These are phyloP conservation scores for Dictyostelium citrinum DNA, from an alignment of 78 protist genomes.

Conservation along the genomic window DNA sequence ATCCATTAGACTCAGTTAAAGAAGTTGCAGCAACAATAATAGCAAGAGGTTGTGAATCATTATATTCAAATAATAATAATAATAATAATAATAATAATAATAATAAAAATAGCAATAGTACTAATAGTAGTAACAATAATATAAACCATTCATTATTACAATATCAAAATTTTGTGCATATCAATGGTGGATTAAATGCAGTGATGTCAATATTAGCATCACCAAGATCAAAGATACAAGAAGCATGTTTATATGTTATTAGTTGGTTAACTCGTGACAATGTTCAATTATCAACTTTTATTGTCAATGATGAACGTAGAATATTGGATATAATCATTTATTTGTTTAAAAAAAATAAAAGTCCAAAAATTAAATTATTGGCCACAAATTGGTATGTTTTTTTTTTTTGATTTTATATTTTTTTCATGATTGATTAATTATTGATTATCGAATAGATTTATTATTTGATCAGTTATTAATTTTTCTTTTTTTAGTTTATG, in stretches of 20 bases:
- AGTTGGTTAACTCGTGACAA: conserved; percentile 54
- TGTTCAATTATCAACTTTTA: not conserved
- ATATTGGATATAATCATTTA: conserved; percentile 14
- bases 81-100: not conserved
- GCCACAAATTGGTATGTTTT: conserved; percentile 35
- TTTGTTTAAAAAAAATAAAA: conserved; percentile 5
- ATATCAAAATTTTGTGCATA: conserved; percentile 42
- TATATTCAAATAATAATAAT: not conserved
- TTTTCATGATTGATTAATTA: too few species aligned
- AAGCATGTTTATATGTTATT: conserved; percentile 40
- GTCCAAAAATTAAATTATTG: conserved; percentile 45
- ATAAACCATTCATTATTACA: conserved; percentile 6
- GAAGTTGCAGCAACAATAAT: conserved; percentile 46
- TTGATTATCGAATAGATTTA: too few species aligned
- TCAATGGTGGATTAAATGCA: conserved; percentile 23
- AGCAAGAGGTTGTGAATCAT: conserved; percentile 47
- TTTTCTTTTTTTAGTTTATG: too few species aligned
- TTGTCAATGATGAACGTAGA: not conserved
- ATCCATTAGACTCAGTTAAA: conserved; percentile 38
- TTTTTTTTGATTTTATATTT: not conserved
- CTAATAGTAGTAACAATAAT: not conserved
- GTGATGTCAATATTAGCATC: not conserved
- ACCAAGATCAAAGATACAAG: conserved; percentile 65
- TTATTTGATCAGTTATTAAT: too few species aligned
- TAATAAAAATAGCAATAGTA: not conserved